These are phyloP conservation scores for Reticulascus tulasneorum DNA, from an alignment of 2,329 filamentous ascomycete genomes.

Conservation along the genomic window DNA sequence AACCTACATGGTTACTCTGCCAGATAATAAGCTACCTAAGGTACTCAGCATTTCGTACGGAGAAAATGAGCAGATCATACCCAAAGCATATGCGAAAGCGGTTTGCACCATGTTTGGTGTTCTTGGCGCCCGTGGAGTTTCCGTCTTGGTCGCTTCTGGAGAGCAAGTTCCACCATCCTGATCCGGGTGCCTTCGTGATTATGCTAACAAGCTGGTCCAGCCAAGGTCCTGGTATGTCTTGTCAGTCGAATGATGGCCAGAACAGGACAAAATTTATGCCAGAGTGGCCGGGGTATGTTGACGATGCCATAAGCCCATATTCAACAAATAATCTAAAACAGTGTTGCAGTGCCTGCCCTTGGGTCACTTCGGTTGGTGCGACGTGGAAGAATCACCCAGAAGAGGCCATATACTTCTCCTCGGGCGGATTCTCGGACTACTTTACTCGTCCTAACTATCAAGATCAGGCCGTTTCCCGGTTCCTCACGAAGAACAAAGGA, in stretches of 20 bases:
- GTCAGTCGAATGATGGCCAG: constrained; percentile 31
- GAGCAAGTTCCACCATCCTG: too few species aligned
- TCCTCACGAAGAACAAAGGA: constrained; percentile 34
- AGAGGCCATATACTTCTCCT: constrained; percentile 46
- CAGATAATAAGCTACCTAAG: constrained; percentile 52
- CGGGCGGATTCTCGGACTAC: constrained; percentile 45
- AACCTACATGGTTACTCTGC: constrained; percentile 52
- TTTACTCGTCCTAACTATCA: constrained; percentile 41
- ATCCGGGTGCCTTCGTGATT: too few species aligned
- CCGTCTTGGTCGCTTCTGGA: constrained; percentile 62
- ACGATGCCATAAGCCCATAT: constrained; percentile 19
- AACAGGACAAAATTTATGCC: constrained; percentile 29
- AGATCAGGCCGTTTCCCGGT: constrained; percentile 41
- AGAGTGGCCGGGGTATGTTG: constrained; percentile 27
- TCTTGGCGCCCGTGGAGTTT: constrained; percentile 62
- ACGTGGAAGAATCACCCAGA: constrained; percentile 50
- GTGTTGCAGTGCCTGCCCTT: constrained; percentile 50
- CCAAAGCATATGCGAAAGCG: constrained; percentile 49
- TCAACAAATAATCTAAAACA: constrained; percentile 19
- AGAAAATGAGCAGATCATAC: constrained; percentile 63
- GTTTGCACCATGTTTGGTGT: constrained; percentile 57
- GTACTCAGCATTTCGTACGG: constrained; percentile 69
- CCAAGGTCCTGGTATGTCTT: constrained; percentile 29
- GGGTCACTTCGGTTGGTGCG: constrained; percentile 59
- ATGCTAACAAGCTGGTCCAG: too few species aligned